Evolutionary conservation across 129 eudicot species (phyloP), one percentile per base, ranked within the genome.

Genomic region (Flaveria ramosissima): DNA sequence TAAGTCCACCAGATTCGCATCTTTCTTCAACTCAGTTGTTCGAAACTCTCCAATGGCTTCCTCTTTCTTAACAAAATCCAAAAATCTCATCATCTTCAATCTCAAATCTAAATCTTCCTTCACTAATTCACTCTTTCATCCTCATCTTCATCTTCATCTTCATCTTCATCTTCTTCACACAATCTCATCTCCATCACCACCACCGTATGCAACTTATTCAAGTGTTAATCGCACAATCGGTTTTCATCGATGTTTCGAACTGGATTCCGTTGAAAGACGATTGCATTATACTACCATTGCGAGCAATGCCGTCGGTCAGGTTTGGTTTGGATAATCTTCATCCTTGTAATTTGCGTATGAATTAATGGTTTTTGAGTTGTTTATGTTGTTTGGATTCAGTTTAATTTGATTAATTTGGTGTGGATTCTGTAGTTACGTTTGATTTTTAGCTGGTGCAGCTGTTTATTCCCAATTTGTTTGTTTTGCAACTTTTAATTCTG

Each of bases 61-160:
- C 23, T 48, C 53, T 26, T 68, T 24, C 59, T 68, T 81, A 59
- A 51, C 72, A 30, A 81, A 74, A 75, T 68, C 84, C 76, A 81
- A 59, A 75, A 30, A 43, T 10, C 10, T 76, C 24, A 74, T 75
- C 43, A 32, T 32, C 56, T 60, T 36, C 63, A 59, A 13, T 59
- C 80, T 81, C 48, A 68, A 70, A 47, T 48, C 51, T 1, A 74
- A 26, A 4, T 68, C 47, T 50, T 50, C 16, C 1, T 43, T 32
- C 14, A 20, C 24, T 60, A 70, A 51, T 42, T 66, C 66, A 47
- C 67, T 47, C 20, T 45, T 68, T 41, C 53, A 42, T 42, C 52
- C 6, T 30, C n/a, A n/a, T n/a, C n/a, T n/a, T n/a, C n/a, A n/a
- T n/a, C n/a, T n/a, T n/a, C n/a, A n/a, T n/a, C n/a, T n/a, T n/a